Base-by-base conservation (phyloP, 257 asterid genomes). In the Gentiana straminea region DNA sequence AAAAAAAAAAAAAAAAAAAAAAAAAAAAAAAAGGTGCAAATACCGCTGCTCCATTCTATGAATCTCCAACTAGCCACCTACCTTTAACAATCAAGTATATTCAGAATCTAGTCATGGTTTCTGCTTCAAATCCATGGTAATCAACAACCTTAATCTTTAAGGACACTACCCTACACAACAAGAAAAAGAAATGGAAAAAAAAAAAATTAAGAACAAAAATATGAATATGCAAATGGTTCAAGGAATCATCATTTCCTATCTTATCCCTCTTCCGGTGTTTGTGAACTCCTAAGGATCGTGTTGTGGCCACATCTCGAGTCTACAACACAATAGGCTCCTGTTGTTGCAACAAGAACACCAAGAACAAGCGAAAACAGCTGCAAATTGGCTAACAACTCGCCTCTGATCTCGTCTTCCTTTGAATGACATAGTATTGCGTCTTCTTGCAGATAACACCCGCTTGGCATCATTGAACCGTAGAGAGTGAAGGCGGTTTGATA, bases 401-500 rank as follows among this genome's bases (percentile, higher is more conserved):
- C 99, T 4, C 66, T 79, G 53, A 82, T 68, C 51, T 79, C 89
- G 36, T 76, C 70, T 13, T 82, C 91, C 3, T 34, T 45, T 7
- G 97, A 86, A 52, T 46, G 77, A 54, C 99, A 88, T 0, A 61
- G 7, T 38, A 92, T 58, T 37, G 71, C 74, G 33, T 77, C 73
- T 60, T 51, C 86, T 41, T 77, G 73, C 52, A 80, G 94, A 62
- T 5, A 45, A 58, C 99, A 92, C 5, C 94, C 95, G 0, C 79
- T 71, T 1, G 97, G 99, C 94, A 86, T 85, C 99, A 92, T 92
- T 0, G 95, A 73, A 15, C 99, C 95, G 8, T 92, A 92, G 24
- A 92, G 94, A 59, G 93, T 77, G 81, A 92, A 92, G 8, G 97
- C 97, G 0, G 97, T 92, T 54, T 92, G 99, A 46, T 89, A 92